phyloP scores from a whole-genome alignment of 2,329 filamentous ascomycete genomes.

The Thermothelomyces thermophilus region DNA sequence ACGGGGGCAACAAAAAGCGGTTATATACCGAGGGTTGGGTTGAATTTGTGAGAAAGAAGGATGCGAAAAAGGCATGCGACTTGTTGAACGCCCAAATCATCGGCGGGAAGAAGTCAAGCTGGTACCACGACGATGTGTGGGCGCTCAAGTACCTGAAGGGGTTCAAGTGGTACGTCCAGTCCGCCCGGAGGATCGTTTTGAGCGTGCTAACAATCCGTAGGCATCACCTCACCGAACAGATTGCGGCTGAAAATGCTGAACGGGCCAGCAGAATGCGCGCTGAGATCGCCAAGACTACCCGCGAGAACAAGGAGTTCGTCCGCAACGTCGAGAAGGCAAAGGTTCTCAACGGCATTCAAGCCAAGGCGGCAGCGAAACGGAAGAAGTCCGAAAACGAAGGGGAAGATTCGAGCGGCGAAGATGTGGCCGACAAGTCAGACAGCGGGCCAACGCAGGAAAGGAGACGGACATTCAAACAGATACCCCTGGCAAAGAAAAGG shows the following conservation, averaged over 20 bases:
- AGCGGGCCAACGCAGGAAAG: constrained; percentile 27
- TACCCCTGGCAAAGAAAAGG: constrained; percentile 49
- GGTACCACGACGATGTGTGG: constrained; percentile 84
- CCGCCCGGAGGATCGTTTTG: background rate
- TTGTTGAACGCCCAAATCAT: constrained; percentile 71
- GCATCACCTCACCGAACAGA: constrained; percentile 50
- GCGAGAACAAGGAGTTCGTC: constrained; percentile 77
- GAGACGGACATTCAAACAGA: constrained; percentile 60
- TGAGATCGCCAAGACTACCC: constrained; percentile 67
- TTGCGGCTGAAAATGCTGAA: constrained; percentile 75
- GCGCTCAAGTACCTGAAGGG: constrained; percentile 73
- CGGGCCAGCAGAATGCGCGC: constrained; percentile 67
- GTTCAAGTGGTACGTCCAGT: constrained; percentile 64
- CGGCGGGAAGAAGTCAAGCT: constrained; percentile 75
- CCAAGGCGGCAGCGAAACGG: constrained; percentile 46
- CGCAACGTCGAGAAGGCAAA: constrained; percentile 73
- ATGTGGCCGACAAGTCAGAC: constrained; percentile 22
- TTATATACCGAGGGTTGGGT: constrained; percentile 83
- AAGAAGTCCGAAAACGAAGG: constrained; percentile 30
- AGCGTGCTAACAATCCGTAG: constrained; percentile 4
- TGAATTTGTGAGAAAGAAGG: constrained; percentile 68
- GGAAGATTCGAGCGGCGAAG: constrained; percentile 30
- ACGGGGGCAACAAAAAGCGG: constrained; percentile 76
- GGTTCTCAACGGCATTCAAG: constrained; percentile 68
- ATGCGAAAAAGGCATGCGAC: constrained; percentile 71